Conservation (phyloP, 75 land plant genomes). For the Picea sitchensis region DNA sequence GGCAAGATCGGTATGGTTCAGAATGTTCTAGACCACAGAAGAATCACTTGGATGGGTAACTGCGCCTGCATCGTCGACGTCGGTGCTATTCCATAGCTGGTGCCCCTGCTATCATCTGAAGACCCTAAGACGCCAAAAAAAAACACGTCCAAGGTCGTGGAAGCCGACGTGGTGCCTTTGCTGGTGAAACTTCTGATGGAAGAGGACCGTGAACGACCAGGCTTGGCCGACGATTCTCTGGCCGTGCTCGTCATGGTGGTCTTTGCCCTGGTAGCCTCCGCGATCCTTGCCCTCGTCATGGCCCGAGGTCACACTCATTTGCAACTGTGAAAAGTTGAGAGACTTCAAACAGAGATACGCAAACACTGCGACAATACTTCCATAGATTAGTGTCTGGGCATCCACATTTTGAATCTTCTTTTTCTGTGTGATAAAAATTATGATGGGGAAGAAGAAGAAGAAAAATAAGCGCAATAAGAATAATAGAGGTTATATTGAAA, state of each 20-base stretch:
- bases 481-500: too few relatives aligned
- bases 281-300: constrained; percentile 28
- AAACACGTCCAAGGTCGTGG: constrained; percentile 51
- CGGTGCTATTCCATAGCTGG: constrained; percentile 61
- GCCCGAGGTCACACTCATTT: too few relatives aligned
- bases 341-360: too few relatives aligned
- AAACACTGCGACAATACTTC: too few relatives aligned
- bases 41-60: constrained; percentile 32
- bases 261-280: constrained; percentile 18
- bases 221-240: constrained; percentile 28
- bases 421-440: too few relatives aligned
- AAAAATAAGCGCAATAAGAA: too few relatives aligned
- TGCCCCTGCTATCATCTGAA: constrained; percentile 38
- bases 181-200: constrained; percentile 31
- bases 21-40: too few relatives aligned
- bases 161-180: constrained; percentile 53
- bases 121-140: constrained; percentile 67
- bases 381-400: too few relatives aligned
- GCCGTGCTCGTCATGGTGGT: constrained; percentile 23
- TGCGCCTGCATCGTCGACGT: constrained; percentile 73
- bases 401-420: too few relatives aligned
- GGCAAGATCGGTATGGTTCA: too few relatives aligned
- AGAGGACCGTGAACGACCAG: constrained; percentile 16
- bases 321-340: too few relatives aligned
- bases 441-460: too few relatives aligned